These are phyloP conservation scores for Neopestalotiopsis sp. DNA, from an alignment of 2,329 filamentous ascomycete genomes.

Conservation along the genomic window DNA sequence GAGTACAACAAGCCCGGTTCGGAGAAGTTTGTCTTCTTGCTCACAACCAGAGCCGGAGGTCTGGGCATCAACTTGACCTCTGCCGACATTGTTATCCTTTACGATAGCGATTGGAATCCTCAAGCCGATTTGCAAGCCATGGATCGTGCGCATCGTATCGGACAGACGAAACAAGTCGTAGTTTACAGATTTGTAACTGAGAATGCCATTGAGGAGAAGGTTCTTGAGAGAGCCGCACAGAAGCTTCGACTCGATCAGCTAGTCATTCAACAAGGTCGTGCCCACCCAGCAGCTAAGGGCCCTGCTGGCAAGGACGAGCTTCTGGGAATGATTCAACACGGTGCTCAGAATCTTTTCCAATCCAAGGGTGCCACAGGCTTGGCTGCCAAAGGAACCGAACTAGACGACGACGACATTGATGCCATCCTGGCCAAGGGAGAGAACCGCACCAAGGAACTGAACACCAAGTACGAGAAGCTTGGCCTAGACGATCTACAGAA, in stretches of 20 bases:
- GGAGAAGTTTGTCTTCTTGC: constrained; percentile 94
- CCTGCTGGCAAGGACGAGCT: constrained; percentile 96
- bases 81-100: constrained; percentile 94
- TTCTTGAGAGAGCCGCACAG: constrained; percentile 93
- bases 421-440: constrained; percentile 86
- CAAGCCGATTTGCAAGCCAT: constrained; percentile 98
- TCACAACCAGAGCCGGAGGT: constrained; percentile 94
- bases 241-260: constrained; percentile 96
- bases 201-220: constrained; percentile 98
- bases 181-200: constrained; percentile 98
- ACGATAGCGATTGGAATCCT: constrained; percentile 98
- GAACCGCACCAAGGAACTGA: constrained; percentile 86
- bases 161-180: constrained; percentile 96
- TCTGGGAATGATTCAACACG: constrained; percentile 97
- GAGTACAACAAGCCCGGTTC: constrained; percentile 97
- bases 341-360: constrained; percentile 92
- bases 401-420: constrained; percentile 92
- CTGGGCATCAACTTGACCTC: constrained; percentile 95
- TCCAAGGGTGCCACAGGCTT: constrained; percentile 71
- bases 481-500: constrained; percentile 97
- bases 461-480: constrained; percentile 93
- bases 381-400: constrained; percentile 62
- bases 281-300: constrained; percentile 87
- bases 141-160: constrained; percentile 98
- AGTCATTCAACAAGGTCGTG: constrained; percentile 96